Evolutionary conservation across 2,329 filamentous ascomycete species (phyloP), one percentile per base, ranked within the genome.

Genomic region (Blumeria graminis): DNA sequence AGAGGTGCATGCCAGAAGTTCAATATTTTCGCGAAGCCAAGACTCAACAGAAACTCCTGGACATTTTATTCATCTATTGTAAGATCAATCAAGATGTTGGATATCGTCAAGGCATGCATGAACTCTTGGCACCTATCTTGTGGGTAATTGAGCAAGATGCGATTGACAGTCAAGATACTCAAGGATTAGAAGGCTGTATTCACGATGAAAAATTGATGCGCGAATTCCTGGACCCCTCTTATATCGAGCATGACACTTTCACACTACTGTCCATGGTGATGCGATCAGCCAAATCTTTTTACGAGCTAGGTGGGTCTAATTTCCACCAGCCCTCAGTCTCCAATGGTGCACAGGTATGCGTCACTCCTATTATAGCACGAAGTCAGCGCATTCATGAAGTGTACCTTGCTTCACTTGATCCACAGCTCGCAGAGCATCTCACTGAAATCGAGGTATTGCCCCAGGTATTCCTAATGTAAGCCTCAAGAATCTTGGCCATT

Each of bases 21-120:
- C 77, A 80, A 51, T 93, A 90, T 66, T 98, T 96, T 64, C 87
- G 89, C 57, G 78, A 89, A 62, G 77, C 82, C 11, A 71, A 75
- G 13, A 86, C 85, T 0, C 92, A 96, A 67, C 75, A 74, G 45
- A 84, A 86, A 68, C 81, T 98, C 63, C 71, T 93, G 35, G 86
- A 98, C 65, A 81, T 95, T 35, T 73, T 98, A 36, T 98, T 96
- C 68, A 77, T 98, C 61, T 96, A 89, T 70, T 92, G 88, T 71
- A 96, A 94, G 68, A 76, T 93, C 56, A 86, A 96, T 65, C 86
- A 86, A 1, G 80, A 83, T 62, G 76, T 87, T 56, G 87, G 80
- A 16, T 98, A 98, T 67, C 80, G 92, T n/a, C 92, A 98, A 70
- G 92, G 92, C 10, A 98, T 98, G 90, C 92, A 98, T 67, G 92